Conservation (phyloP, 2,329 filamentous ascomycete species). For the Hypoxylon sp. region DNA sequence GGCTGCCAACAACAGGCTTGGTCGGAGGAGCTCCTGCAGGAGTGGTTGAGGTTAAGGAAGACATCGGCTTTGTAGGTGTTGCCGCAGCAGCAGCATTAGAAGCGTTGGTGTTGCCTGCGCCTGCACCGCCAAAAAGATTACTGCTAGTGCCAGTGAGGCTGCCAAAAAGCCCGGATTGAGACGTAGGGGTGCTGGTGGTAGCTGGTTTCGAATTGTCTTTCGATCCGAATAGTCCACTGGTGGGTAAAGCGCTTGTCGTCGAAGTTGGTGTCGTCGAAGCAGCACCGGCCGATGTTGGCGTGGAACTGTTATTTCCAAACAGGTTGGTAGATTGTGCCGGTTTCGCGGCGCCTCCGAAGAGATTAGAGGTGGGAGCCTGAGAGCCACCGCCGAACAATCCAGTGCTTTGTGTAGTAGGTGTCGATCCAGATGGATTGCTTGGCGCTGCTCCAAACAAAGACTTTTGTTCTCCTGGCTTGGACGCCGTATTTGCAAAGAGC, state of each 20-base stretch:
- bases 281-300: constrained; percentile 47
- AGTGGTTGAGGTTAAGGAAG: constrained; percentile 67
- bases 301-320: constrained; percentile 54
- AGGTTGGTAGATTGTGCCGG: constrained; percentile 51
- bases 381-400: constrained; percentile 50
- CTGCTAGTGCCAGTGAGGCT: constrained; percentile 40
- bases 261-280: constrained; percentile 48
- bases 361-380: constrained; percentile 41
- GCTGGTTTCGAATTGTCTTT: constrained; percentile 47
- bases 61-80: constrained; percentile 65
- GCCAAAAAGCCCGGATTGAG: constrained; percentile 48
- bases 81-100: constrained; percentile 50
- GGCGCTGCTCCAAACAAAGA: constrained; percentile 52
- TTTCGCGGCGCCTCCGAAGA: constrained; percentile 53
- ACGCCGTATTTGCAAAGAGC: constrained; percentile 56
- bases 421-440: constrained; percentile 39
- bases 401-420: constrained; percentile 48
- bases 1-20: constrained; percentile 51
- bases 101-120: constrained; percentile 41
- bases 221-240: constrained; percentile 51
- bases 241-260: constrained; percentile 42
- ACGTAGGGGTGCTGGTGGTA: constrained; percentile 43
- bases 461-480: constrained; percentile 54
- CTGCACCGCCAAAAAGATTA: constrained; percentile 47
- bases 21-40: constrained; percentile 69